Evolutionary conservation across 495 filamentous ascomycete species (phyloP), one percentile per base, ranked within the genome.

Genomic region (Alectoria sarmentosa): DNA sequence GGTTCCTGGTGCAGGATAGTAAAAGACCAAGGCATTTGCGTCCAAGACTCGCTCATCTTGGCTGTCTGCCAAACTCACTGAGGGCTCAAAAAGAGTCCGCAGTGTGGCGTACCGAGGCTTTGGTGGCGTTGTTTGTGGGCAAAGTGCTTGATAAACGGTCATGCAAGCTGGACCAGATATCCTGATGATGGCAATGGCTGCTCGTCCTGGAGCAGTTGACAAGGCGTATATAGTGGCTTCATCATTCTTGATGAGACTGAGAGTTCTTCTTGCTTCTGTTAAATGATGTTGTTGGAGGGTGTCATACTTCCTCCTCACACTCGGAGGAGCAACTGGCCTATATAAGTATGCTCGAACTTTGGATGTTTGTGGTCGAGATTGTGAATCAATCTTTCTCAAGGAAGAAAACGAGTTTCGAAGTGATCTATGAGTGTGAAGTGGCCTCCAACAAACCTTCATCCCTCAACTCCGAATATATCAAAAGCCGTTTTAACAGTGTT

Each of bases 161-260:
- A 83, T 74, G 76, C 88, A 91, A 30, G 84, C 86, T 34, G 89
- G 84, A 1, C 94, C 94, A 23, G 94, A 97, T 30, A 96, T 80
- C 39, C 94, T 84, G 48, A 98, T 86, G 13, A 98, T 86, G 3
- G 95, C 95, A 73, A 98, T 96, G 37, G 91, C 94, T 38, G 91
- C 90, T 74, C 83, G 85, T 10, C 95, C 93, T 19, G 89, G 76
- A 3, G 90, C 90, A 14, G 94, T 96, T 0, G 94, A 96, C 5
- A 98, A 79, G 0, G 95, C 94, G 71, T 93, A 98, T 21, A 99
- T 96, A 5, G 94, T 98, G 1, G 75, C 42, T n/a, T 75, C 67
- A 57, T 58, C 36, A 17, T 4, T 42, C 13, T 57, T 37, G 15
- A 36, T 10, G 6, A 46, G 30, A 21, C 21, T 64, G 5, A 10